Evolutionary conservation across 2,329 filamentous ascomycete genomes (phyloP).

Genomic region (Diaporthe sp.): DNA sequence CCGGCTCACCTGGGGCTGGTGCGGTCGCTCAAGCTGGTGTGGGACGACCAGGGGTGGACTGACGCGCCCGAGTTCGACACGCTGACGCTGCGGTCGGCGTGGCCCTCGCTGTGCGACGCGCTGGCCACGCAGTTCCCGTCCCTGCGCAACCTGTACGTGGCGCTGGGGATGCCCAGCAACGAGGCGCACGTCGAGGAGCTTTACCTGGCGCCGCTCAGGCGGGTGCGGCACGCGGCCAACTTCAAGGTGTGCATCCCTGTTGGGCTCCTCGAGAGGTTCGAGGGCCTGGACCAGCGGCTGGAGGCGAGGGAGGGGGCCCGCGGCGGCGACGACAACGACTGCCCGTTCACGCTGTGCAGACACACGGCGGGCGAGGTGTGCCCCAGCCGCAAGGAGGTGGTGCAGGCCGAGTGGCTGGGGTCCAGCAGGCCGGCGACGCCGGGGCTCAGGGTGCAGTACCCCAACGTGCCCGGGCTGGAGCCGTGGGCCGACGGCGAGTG

Average conservation of each 20-base stretch:
- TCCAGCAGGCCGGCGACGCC: slow-evolving; percentile 38
- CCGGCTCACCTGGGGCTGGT: slow-evolving; percentile 38
- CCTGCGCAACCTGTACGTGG: slow-evolving; percentile 41
- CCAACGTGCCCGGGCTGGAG: slow-evolving; percentile 38
- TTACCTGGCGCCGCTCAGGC: slow-evolving; percentile 34
- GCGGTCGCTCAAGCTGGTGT: slow-evolving; percentile 41
- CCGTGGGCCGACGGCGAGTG: slow-evolving; percentile 34
- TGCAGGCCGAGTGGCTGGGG: slow-evolving; percentile 39
- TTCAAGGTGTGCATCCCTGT: slow-evolving; percentile 42
- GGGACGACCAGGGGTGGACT: slow-evolving; percentile 41
- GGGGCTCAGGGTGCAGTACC: slow-evolving; percentile 26
- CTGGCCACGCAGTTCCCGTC: slow-evolving; percentile 33
- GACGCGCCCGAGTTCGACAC: slow-evolving; percentile 38
- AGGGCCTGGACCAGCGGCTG: slow-evolving; percentile 29
- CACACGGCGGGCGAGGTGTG: slow-evolving; percentile 41
- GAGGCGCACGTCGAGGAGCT: slow-evolving; percentile 36
- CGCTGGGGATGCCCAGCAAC: slow-evolving; percentile 35
- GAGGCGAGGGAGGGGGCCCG: neutral
- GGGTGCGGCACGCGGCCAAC: slow-evolving; percentile 33
- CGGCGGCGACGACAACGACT: neutral
- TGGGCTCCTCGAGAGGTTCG: slow-evolving; percentile 36
- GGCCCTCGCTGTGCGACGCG: slow-evolving; percentile 39
- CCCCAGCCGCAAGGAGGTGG: slow-evolving; percentile 39
- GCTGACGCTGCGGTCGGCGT: slow-evolving; percentile 37
- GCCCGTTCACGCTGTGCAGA: slow-evolving; percentile 36